A percentile compares a stretch with the other conserved stretches of the same genome.
These are phyloP conservation scores for Eucalyptus viminalis DNA, from an alignment of 345 rosid genomes.

Conservation along the genomic window DNA sequence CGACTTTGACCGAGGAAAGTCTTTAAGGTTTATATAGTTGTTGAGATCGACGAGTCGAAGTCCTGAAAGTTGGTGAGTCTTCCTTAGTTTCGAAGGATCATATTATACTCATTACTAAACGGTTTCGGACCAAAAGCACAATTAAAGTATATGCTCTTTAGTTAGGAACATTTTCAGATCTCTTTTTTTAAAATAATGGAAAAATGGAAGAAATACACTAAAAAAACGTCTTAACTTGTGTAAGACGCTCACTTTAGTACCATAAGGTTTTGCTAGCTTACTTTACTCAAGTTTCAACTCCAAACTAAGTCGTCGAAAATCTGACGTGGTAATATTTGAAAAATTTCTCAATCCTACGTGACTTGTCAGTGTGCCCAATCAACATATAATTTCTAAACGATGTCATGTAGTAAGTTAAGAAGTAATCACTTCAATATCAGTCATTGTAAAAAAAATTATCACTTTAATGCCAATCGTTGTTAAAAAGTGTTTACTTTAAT, in stretches of 20 bases:
- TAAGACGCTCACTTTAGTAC: no score
- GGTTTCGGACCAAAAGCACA: background rate
- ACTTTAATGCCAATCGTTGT: rapidly evolving
- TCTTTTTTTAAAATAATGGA: background rate
- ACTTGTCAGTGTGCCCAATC: no score
- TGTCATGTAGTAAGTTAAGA: no score
- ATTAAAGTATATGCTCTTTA: background rate
- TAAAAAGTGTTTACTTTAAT: no score
- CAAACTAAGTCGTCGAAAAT: rapidly evolving
- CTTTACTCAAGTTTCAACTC: no score
- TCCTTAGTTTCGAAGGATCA: background rate
- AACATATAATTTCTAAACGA: no score
- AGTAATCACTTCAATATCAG: rapidly evolving
- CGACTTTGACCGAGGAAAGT: background rate
- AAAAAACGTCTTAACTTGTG: no score
- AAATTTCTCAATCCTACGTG: no score
- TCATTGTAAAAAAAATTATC: no score
- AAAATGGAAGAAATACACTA: no score
- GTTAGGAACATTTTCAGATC: background rate
- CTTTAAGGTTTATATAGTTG: background rate
- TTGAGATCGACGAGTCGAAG: background rate
- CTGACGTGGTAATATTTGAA: rapidly evolving
- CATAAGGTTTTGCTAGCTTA: rapidly evolving
- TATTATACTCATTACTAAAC: background rate
- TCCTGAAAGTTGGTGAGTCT: background rate